Base-by-base conservation (phyloP, 345 rosid species). In the Excoecaria agallocha region DNA sequence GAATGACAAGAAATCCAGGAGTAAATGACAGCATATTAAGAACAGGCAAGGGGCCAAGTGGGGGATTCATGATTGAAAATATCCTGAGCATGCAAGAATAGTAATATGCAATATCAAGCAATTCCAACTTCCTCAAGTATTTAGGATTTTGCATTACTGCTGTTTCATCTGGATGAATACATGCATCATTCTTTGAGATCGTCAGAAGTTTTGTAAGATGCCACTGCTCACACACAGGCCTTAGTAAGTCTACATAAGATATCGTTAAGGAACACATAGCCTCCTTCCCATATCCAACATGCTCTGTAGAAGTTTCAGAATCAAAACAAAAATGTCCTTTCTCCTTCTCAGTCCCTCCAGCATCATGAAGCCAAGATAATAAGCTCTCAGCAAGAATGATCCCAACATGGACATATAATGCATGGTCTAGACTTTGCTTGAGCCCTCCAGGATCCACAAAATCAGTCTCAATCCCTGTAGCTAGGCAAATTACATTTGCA, bases 1-100 rank as follows among this genome's bases (percentile, higher is more conserved):
- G 71, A 73, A 79, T 78, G 75, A 80, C 79, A 82, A 92, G 82
- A 81, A 74, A 91, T 78, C 95, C 95, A 80, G 98, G 97, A 68
- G 90, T 85, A 82, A 94, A 94, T 78, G 98, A 85, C 54, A 94
- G 83, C 92, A 91, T 88, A 77, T 94, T 94, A 71, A 94, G 98
- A 59, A 92, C 84, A 80, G 97, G 91, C 82, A 92, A 85, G 5
- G 91, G 79, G 46, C 97, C 97, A 78, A 79, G 78, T 45, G 72
- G 68, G 52, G 95, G 90, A 84, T 89, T 89, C 71, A 86, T 71
- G 78, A 82, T 69, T 15, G 89, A 76, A 85, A 84, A 92, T 76
- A 94, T 86, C 83, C 95, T 87, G 79, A 94, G 88, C 86, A 91
- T 84, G 84, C 83, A 84, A 52, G 98, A 92, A 80, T 94, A 94